phyloP scores from a whole-genome alignment of 164 flowering plant genomes.

The Tetracentron sinense region DNA sequence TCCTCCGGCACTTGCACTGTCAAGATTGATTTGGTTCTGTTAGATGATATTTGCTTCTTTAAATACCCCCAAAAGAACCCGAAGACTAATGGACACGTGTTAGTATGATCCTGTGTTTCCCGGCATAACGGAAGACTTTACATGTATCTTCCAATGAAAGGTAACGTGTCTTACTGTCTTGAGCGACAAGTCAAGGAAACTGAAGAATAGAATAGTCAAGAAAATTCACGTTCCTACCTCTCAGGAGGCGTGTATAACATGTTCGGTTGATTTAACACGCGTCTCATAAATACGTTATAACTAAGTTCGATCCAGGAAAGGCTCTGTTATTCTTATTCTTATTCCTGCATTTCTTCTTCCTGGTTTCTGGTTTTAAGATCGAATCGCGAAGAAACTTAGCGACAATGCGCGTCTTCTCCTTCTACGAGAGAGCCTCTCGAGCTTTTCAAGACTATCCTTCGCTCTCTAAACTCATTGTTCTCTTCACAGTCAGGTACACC shows the following conservation, averaged over 20 bases:
- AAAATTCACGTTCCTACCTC: neutral
- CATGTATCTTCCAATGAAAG: neutral
- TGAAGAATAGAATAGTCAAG: neutral
- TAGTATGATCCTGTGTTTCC: too few species aligned
- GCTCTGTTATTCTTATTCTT: too few species aligned
- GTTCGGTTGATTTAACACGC: too few species aligned
- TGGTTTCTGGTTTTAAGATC: neutral
- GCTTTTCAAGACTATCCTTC: conserved; percentile 33
- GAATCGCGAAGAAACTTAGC: neutral
- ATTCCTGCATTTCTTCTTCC: neutral
- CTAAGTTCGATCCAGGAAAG: neutral
- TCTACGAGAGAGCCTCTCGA: conserved; percentile 41
- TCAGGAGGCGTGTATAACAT: too few species aligned
- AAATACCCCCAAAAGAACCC: too few species aligned
- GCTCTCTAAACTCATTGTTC: conserved; percentile 41
- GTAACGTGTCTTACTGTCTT: conserved; percentile 6
- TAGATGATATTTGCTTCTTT: too few species aligned
- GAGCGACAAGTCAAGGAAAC: conserved; percentile 4
- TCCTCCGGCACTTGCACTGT: too few species aligned
- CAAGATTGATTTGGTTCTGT: too few species aligned
- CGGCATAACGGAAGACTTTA: neutral
- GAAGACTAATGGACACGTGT: too few species aligned
- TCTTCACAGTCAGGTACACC: conserved; percentile 71
- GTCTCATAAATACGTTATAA: too few species aligned
- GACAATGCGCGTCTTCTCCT: conserved; percentile 30